Conservation (phyloP, 108 stramenopile species). For the Cyclotella atomus region DNA sequence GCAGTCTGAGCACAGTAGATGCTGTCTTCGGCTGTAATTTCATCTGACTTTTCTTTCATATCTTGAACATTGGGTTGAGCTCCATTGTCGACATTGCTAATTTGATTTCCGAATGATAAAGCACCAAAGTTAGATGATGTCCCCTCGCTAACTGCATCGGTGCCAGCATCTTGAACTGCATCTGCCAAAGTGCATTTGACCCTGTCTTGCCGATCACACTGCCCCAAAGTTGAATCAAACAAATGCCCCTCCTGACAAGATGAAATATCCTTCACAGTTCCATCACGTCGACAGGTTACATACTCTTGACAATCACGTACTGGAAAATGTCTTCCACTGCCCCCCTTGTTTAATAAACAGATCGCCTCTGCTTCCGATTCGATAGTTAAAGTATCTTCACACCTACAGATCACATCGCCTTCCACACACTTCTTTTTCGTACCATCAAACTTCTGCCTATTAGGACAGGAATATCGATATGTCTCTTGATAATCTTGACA, state of each 20-base stretch:
- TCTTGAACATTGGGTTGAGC: background rate
- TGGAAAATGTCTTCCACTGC: background rate
- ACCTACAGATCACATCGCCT: background rate
- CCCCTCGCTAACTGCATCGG: background rate
- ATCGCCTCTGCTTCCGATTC: background rate
- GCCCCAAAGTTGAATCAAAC: background rate
- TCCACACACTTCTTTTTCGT: background rate
- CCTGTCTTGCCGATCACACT: slow-evolving; percentile 1
- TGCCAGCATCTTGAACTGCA: background rate
- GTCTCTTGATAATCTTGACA: slow-evolving; percentile 10
- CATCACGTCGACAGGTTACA: slow-evolving; percentile 1
- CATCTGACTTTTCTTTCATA: background rate
- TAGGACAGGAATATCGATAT: slow-evolving; percentile 3
- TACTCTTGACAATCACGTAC: background rate
- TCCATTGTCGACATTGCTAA: background rate
- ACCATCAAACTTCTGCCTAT: background rate
- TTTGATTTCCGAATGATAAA: background rate
- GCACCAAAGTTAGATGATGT: background rate
- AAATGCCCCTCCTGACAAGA: slow-evolving; percentile 1
- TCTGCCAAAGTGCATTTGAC: background rate
- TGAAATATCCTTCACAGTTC: background rate
- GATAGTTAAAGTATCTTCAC: background rate
- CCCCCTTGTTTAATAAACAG: background rate
- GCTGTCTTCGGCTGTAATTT: background rate
- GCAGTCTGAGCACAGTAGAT: background rate